A percentile compares a stretch with the other conserved stretches of the same genome.
phyloP scores from a whole-genome alignment of 345 rosid species.

The Trapa incisa region DNA sequence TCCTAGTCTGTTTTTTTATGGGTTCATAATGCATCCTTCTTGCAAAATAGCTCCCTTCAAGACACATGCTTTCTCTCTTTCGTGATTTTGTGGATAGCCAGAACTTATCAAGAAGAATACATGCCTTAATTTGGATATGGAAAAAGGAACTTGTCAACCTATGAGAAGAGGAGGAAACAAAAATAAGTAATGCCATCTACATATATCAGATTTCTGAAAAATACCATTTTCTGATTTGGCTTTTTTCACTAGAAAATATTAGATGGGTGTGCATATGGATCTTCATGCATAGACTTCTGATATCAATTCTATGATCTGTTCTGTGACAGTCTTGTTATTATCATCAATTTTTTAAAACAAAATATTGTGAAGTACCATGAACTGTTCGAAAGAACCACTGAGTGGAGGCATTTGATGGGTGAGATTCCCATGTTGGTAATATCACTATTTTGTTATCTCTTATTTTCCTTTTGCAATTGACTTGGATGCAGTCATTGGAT shows the following conservation, averaged over 20 bases:
- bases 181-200: no score
- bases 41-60: not conserved
- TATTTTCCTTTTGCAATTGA: not conserved
- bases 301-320: not conserved
- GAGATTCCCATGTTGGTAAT: not conserved
- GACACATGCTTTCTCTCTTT: not conserved
- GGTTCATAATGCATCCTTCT: not conserved
- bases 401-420: not conserved
- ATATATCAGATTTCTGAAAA: not conserved
- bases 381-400: not conserved
- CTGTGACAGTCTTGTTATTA: not conserved
- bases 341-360: not conserved
- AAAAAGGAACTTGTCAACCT: not conserved
- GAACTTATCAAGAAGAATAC: not conserved
- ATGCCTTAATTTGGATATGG: not conserved
- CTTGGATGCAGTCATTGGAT: constrained; percentile 56
- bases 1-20: not conserved
- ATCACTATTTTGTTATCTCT: not conserved
- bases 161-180: not conserved
- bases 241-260: not conserved
- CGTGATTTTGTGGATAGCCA: not conserved
- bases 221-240: not conserved
- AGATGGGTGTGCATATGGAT: not conserved
- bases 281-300: not conserved
- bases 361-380: no score